phyloP scores from a whole-genome alignment of 768 basidiomycete genomes.

The Wakefieldia striispora region DNA sequence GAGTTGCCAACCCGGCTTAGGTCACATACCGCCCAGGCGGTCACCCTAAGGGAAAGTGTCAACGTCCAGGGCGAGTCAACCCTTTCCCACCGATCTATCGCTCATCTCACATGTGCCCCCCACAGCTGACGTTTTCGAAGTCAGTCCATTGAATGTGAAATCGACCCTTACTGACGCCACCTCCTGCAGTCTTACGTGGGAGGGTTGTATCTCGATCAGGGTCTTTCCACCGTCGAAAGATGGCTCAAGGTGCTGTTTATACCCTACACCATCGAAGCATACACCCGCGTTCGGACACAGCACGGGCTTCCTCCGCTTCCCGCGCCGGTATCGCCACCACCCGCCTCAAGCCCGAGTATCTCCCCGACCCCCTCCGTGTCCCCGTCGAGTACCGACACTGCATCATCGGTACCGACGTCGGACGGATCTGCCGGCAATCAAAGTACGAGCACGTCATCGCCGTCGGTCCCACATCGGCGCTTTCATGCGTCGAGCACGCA shows the following conservation, averaged over 20 bases:
- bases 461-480: conserved; percentile 3
- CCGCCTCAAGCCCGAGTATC: conserved; percentile 12
- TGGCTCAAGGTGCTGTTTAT: conserved; percentile 66
- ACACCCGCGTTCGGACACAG: conserved; percentile 59
- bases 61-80: conserved; percentile 64
- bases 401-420: neutral
- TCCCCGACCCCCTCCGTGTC: conserved; percentile 15
- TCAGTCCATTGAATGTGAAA: conserved; percentile 26
- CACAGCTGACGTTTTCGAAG: conserved; percentile 79
- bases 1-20: conserved; percentile 58
- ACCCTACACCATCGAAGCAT: conserved; percentile 63
- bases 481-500: conserved; percentile 25
- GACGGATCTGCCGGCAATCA: neutral
- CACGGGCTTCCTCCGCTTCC: conserved; percentile 58
- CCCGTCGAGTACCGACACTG: neutral
- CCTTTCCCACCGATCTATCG: conserved; percentile 1
- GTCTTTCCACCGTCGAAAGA: conserved; percentile 47
- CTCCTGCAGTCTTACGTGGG: conserved; percentile 66
- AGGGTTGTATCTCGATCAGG: conserved; percentile 72
- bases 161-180: conserved; percentile 2
- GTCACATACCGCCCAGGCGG: conserved; percentile 69
- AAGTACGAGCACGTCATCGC: conserved; percentile 5
- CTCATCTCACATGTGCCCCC: conserved; percentile 2
- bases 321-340: conserved; percentile 23
- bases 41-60: conserved; percentile 64